Base-by-base conservation (phyloP, 2,329 filamentous ascomycete genomes). In the Aspergillus sp. region DNA sequence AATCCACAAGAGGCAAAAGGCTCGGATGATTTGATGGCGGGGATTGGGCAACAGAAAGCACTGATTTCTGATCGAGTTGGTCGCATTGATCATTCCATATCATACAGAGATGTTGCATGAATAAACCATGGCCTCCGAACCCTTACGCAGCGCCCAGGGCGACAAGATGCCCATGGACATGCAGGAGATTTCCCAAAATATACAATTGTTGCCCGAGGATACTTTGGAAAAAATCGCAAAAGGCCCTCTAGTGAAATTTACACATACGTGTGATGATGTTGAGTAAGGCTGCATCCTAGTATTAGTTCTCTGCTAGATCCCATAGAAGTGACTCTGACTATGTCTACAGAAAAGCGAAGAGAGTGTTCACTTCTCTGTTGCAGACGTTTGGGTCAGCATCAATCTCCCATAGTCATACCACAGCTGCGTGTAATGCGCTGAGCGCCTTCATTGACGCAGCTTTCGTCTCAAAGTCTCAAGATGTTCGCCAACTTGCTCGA, bases 361-460 rank as follows among this genome's bases (percentile, higher is more conserved):
- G 66, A 19, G 62, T 81, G 45, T 81, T 79, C 74, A 69, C 74
- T 48, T 76, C 72, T 49, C 65, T 83, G 31, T 66, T 80, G 48
- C 66, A 73, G 61, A 82, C 81, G 49, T 76, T 79, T 63, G 74
- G 73, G 28, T 74, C 70, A 28, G 71, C 75, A 19, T 74, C 73
- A 45, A 71, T 80, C 49, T 72, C 77, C 19, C 71, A 71, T 63
- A 67, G 67, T 45, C 81, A 83, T 70, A 76, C 75, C 17, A 73
- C 76, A 25, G 74, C 77, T 7, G 75, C 76, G 43, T 80, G 78
- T 63, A 82, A 81, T 73, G 76, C 80, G 7, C 57, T 81, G 30
- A 78, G 77, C 59, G 76, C 76, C 22, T 81, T 80, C 56, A 66
- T 83, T 23, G 75, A 80, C 63, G 72, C 75, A 13, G 74, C 76